A percentile compares a stretch with the other conserved stretches of the same genome.
These are phyloP conservation scores for Yarrowia sp. DNA, from an alignment of 805 yeast species.

Conservation along the genomic window DNA sequence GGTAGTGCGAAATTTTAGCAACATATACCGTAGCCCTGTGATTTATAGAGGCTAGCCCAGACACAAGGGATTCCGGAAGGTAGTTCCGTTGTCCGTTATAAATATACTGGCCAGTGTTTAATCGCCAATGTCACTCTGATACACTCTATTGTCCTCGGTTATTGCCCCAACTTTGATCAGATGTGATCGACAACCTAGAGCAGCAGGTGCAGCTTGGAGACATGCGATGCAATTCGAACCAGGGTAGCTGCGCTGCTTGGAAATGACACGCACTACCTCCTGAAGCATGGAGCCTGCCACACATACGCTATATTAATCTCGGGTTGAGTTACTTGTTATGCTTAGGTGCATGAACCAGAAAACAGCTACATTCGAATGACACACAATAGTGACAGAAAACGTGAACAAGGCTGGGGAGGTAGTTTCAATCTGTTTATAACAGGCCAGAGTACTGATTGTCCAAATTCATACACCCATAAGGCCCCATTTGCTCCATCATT, in stretches of 20 bases:
- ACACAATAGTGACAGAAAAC: not conserved
- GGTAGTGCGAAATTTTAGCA: not conserved
- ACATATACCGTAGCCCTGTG: not conserved
- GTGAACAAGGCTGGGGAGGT: not conserved
- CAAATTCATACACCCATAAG: too few relatives aligned
- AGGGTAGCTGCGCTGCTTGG: not conserved
- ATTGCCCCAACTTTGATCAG: not conserved
- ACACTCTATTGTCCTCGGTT: not conserved
- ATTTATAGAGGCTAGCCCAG: not conserved
- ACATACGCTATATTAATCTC: constrained; percentile 14
- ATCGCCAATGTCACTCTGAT: not conserved
- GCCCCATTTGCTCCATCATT: not conserved
- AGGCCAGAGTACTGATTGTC: too few relatives aligned
- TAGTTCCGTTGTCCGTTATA: not conserved
- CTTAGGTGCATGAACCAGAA: not conserved
- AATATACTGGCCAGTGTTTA: not conserved
- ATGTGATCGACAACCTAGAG: not conserved
- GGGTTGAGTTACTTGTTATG: constrained; percentile 19
- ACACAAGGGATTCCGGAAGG: not conserved
- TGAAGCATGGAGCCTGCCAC: not conserved
- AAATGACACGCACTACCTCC: not conserved
- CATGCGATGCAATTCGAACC: not conserved
- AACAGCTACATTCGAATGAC: not conserved
- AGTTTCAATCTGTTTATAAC: too few relatives aligned
- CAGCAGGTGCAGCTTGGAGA: not conserved